These are phyloP conservation scores for Nakazawaea ernobii DNA, from an alignment of 805 yeast species.

Conservation along the genomic window DNA sequence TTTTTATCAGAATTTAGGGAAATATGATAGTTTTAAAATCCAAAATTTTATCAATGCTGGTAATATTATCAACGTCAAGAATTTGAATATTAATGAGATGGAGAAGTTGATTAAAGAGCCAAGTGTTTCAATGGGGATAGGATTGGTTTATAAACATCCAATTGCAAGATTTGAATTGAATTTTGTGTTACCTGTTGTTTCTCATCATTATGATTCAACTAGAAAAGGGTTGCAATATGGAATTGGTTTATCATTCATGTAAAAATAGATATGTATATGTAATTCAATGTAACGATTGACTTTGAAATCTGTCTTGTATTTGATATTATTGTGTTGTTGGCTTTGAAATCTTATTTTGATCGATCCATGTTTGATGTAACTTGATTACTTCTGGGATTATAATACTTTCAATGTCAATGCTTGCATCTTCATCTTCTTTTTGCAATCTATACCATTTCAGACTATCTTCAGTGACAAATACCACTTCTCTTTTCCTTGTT, in stretches of 20 bases:
- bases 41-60: constrained; percentile 47
- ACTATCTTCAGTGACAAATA: constrained; percentile 59
- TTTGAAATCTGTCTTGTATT: too few relatives aligned
- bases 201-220: constrained; percentile 37
- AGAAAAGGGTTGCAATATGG: constrained; percentile 56
- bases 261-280: constrained; percentile 10
- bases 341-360: constrained; percentile 10
- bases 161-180: constrained; percentile 54
- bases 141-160: constrained; percentile 49
- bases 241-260: constrained; percentile 53
- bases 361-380: constrained; percentile 62
- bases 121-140: constrained; percentile 40
- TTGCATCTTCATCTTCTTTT: constrained; percentile 30
- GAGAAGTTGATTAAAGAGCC: constrained; percentile 15
- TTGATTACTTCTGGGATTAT: constrained; percentile 74
- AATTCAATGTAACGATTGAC: background rate
- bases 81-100: constrained; percentile 3
- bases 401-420: constrained; percentile 66
- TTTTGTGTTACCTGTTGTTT: constrained; percentile 43
- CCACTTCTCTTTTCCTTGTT: constrained; percentile 82
- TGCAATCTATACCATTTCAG: constrained; percentile 46
- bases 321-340: too few relatives aligned
- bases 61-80: constrained; percentile 26
- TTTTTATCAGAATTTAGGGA: constrained; percentile 37
- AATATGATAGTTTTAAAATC: constrained; percentile 40